Conservation (phyloP, 176 grass and related monocot genomes). For the Carex littledalei region DNA sequence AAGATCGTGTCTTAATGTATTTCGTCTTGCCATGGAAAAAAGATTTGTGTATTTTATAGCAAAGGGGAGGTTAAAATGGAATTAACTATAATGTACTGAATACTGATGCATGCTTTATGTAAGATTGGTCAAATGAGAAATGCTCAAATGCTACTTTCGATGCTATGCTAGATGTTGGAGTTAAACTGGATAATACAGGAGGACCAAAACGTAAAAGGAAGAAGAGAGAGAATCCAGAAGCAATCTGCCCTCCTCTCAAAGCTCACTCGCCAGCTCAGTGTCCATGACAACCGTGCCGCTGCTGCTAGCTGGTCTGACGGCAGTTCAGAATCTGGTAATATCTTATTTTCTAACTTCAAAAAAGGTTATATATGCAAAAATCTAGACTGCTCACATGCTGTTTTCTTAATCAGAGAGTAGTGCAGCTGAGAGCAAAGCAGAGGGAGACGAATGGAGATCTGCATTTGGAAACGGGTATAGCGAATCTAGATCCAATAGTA, state of each 20-base stretch:
- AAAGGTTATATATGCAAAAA: background rate
- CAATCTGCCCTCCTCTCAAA: too few relatives aligned
- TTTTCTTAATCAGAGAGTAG: too few relatives aligned
- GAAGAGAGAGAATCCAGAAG: conserved; percentile 31
- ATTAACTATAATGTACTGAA: too few relatives aligned
- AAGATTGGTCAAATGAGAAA: too few relatives aligned
- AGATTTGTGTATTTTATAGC: too few relatives aligned
- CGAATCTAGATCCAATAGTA: conserved; percentile 50
- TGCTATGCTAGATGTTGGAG: too few relatives aligned
- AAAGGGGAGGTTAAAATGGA: background rate
- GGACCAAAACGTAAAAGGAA: conserved; percentile 78
- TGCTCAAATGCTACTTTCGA: too few relatives aligned
- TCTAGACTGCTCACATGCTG: background rate
- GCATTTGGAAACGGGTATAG: conserved; percentile 46
- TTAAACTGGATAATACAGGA: conserved; percentile 45
- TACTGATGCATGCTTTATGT: conserved; percentile 18
- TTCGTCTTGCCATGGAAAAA: too few relatives aligned
- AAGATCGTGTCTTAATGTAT: too few relatives aligned
- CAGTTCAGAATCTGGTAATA: conserved; percentile 36
- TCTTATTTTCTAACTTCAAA: background rate
- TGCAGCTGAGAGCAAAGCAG: conserved; percentile 32
- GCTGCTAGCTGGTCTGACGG: too few relatives aligned
- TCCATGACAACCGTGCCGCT: background rate
- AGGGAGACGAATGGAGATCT: conserved; percentile 83
- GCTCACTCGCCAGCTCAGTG: conserved; percentile 49